Conservation (phyloP, 768 basidiomycete species). For the Auricularia sp. region DNA sequence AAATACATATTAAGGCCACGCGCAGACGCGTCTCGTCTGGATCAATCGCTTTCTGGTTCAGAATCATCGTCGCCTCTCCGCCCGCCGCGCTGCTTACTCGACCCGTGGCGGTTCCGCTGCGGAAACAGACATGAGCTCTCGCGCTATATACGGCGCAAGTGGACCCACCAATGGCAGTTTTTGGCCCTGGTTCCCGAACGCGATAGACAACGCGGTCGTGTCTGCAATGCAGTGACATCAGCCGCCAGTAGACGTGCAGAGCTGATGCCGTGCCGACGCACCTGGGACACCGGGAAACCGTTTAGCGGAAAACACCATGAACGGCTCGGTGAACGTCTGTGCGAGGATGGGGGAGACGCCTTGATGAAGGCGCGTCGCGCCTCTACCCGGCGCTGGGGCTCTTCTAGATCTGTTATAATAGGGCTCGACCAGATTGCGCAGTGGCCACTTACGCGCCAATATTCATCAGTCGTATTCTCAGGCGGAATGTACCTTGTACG, state of each 20-base stretch:
- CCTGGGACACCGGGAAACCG: slow-evolving; percentile 91
- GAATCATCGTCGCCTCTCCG: slow-evolving; percentile 57
- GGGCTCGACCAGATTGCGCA: slow-evolving; percentile 4
- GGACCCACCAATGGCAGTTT: slow-evolving; percentile 70
- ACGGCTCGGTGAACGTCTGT: slow-evolving; percentile 71
- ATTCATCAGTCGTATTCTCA: slow-evolving; percentile 82
- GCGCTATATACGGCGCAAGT: slow-evolving; percentile 14
- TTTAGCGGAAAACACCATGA: slow-evolving; percentile 86
- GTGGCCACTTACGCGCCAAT: slow-evolving; percentile 69
- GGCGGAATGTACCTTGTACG: slow-evolving; percentile 62
- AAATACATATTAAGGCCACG: background rate
- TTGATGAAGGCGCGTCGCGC: slow-evolving; percentile 54
- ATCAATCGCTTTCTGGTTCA: background rate
- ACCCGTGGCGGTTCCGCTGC: slow-evolving; percentile 75
- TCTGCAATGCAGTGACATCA: slow-evolving; percentile 35
- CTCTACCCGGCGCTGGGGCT: slow-evolving; percentile 61
- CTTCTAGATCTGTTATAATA: slow-evolving; percentile 24
- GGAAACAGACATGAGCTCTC: slow-evolving; percentile 10
- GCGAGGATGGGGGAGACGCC: slow-evolving; percentile 69
- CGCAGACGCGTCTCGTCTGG: background rate
- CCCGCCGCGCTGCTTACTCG: slow-evolving; percentile 49
- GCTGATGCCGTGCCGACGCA: slow-evolving; percentile 18
- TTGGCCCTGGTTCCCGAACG: slow-evolving; percentile 83
- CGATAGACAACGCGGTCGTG: slow-evolving; percentile 82
- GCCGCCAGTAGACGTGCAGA: background rate